phyloP scores from a whole-genome alignment of 441 rosid genomes.

The Pelargonium australe region DNA sequence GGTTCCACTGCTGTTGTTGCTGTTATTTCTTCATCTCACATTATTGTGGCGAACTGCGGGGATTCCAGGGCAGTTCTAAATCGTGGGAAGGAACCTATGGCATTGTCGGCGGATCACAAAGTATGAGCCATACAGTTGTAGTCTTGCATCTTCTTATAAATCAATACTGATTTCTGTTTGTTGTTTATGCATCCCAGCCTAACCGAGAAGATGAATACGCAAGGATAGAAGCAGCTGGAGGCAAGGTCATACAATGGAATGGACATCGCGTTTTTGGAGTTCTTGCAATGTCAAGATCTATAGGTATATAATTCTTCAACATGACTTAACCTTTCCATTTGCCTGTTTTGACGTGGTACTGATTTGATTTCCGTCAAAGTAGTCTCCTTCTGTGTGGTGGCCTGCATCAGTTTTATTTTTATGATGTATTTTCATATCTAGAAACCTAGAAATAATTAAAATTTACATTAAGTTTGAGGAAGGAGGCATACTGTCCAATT shows the following conservation, averaged over 20 bases:
- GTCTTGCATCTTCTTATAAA: constrained; percentile 7
- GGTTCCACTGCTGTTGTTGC: constrained; percentile 93
- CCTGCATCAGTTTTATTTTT: neutral
- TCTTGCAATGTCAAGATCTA: constrained; percentile 92
- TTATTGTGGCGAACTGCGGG: constrained; percentile 80
- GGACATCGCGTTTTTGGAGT: constrained; percentile 92
- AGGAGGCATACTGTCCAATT: neutral
- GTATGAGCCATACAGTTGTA: constrained; percentile 32
- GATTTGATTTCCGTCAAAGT: constrained; percentile 10
- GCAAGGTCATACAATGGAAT: constrained; percentile 92
- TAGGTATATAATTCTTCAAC: constrained; percentile 44
- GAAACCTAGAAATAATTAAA: neutral
- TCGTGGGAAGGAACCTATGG: constrained; percentile 78
- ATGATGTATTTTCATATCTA: neutral
- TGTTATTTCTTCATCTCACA: constrained; percentile 65
- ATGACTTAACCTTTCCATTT: neutral
- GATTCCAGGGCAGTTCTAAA: constrained; percentile 89
- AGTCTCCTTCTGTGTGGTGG: constrained; percentile 9
- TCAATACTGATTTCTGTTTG: neutral
- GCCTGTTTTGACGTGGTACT: neutral
- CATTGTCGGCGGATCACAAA: constrained; percentile 85
- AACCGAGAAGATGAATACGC: constrained; percentile 85
- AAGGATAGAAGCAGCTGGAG: constrained; percentile 90
- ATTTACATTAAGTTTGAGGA: too few species aligned
- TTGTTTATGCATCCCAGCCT: constrained; percentile 45